These are phyloP conservation scores for Populus euphratica DNA, from an alignment of 345 rosid species.

Conservation along the genomic window DNA sequence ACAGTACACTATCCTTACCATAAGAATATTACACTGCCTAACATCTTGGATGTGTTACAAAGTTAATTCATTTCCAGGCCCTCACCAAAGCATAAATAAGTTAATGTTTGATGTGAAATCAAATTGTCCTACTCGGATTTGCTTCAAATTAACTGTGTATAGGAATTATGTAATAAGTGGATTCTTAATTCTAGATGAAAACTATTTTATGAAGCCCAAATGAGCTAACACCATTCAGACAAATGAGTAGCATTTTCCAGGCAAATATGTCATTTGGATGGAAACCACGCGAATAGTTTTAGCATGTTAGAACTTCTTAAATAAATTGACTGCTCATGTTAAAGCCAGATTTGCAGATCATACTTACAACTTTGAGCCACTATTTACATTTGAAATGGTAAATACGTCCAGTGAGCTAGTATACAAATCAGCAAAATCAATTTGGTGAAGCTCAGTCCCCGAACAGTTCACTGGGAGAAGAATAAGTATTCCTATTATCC, in stretches of 20 bases:
- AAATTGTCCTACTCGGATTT: not conserved
- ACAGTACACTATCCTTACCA: not conserved
- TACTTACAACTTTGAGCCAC: conserved; percentile 61
- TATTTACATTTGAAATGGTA: conserved; percentile 69
- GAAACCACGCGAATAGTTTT: not conserved
- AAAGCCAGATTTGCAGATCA: not conserved
- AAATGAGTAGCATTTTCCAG: not conserved
- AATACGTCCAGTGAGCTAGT: conserved; percentile 77
- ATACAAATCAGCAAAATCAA: conserved; percentile 62
- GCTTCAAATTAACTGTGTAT: not conserved
- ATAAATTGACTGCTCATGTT: not conserved
- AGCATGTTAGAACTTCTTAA: not conserved
- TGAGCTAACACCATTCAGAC: not conserved
- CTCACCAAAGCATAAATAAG: not conserved
- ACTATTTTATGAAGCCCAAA: not conserved
- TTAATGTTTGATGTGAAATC: not conserved
- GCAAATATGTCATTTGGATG: no score
- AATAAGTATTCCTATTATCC: conserved; percentile 75
- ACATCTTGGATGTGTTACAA: not conserved
- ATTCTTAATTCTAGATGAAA: not conserved
- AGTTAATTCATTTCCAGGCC: not conserved
- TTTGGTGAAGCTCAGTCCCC: conserved; percentile 57
- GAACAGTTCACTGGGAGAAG: conserved; percentile 83
- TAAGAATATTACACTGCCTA: not conserved
- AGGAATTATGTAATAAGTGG: not conserved